These are phyloP conservation scores for Boechera divaricarpa DNA, from an alignment of 345 rosid species.

Conservation along the genomic window DNA sequence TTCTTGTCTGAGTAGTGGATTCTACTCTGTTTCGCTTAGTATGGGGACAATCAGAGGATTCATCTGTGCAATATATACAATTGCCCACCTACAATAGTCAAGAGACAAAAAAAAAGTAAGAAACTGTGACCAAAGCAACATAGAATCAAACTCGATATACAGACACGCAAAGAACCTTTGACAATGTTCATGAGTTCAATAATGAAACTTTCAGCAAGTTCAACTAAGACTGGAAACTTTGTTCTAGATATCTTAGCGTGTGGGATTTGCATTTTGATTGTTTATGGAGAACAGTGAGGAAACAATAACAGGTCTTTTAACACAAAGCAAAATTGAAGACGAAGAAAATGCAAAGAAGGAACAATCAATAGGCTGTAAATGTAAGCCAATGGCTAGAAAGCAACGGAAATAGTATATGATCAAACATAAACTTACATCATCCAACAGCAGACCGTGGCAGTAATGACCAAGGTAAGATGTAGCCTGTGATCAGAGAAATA, in stretches of 20 bases:
- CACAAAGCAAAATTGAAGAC: background rate
- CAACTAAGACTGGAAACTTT: background rate
- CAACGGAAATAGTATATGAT: background rate
- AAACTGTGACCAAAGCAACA: conserved; percentile 7
- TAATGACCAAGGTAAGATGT: conserved; percentile 85
- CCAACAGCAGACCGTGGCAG: conserved; percentile 96
- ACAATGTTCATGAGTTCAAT: conserved; percentile 10
- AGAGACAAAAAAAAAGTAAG: conserved; percentile 21
- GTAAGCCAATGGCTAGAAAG: conserved; percentile 7
- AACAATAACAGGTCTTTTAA: background rate
- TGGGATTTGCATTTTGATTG: background rate
- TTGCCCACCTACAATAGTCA: conserved; percentile 81
- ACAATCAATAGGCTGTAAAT: background rate
- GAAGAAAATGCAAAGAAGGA: background rate
- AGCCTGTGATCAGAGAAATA: conserved; percentile 58
- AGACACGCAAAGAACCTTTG: background rate
- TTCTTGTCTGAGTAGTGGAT: conserved; percentile 37
- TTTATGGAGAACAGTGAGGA: background rate
- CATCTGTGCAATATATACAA: conserved; percentile 97
- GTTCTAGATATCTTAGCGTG: background rate
- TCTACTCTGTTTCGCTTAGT: conserved; percentile 75
- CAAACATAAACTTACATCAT: conserved; percentile 77
- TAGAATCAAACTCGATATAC: conserved; percentile 9
- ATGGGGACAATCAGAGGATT: conserved; percentile 97
- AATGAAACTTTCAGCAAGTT: background rate